phyloP scores from a whole-genome alignment of 805 yeast species.

The Lachancea quebecensis region DNA sequence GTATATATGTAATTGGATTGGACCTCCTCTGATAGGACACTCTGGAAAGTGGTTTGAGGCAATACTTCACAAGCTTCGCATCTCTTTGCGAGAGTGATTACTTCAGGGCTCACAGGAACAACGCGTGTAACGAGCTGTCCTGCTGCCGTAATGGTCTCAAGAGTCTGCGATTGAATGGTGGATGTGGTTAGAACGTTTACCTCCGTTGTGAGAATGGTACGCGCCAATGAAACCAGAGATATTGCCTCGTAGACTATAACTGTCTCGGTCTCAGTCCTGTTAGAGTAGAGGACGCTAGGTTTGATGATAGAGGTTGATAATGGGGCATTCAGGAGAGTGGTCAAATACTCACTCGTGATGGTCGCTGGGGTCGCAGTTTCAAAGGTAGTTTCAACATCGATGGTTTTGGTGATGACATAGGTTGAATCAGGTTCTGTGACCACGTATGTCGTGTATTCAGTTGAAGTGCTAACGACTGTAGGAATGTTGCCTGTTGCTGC shows the following conservation, averaged over 20 bases:
- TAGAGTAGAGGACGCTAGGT: constrained; percentile 6
- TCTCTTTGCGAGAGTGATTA: not conserved
- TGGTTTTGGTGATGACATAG: not conserved
- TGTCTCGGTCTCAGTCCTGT: constrained; percentile 3
- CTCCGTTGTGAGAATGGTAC: constrained; percentile 1
- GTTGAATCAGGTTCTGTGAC: constrained; percentile 1
- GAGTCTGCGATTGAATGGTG: constrained; percentile 2
- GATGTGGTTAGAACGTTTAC: constrained; percentile 1
- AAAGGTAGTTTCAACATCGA: constrained; percentile 1
- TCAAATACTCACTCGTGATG: constrained; percentile 6
- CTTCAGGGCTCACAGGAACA: not conserved
- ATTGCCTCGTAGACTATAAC: constrained; percentile 8
- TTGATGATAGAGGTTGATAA: constrained; percentile 5
- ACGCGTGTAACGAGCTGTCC: constrained; percentile 3
- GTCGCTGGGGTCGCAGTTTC: constrained; percentile 1
- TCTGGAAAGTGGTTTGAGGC: constrained; percentile 1
- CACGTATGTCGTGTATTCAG: constrained; percentile 2
- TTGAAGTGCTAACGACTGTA: not conserved
- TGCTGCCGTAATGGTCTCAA: constrained; percentile 1
- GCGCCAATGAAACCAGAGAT: constrained; percentile 5
- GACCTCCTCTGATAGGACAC: constrained; percentile 2
- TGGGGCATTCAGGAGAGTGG: constrained; percentile 7
- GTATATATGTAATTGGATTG: not conserved
- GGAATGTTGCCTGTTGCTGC: not conserved
- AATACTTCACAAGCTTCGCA: not conserved